Conservation (phyloP, 805 yeast genomes). For the Yamadazyma akitaensis region DNA sequence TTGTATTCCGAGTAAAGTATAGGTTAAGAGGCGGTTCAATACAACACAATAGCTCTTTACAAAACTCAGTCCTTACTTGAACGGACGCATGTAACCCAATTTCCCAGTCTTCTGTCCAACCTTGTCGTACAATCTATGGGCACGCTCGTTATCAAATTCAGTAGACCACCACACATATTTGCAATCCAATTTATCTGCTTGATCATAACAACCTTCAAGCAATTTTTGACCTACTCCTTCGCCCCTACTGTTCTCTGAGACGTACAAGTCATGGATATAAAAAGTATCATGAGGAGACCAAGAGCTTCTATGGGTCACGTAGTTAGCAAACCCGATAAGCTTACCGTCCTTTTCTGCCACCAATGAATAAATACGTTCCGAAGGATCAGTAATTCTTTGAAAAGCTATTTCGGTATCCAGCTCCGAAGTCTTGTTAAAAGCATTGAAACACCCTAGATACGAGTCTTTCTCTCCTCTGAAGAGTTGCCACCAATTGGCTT, state of each 20-base stretch:
- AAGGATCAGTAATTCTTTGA: conserved; percentile 41
- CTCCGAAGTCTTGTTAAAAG: conserved; percentile 25
- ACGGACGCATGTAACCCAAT: not conserved
- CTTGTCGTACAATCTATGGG: conserved; percentile 53
- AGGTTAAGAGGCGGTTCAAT: too few species aligned
- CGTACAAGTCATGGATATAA: conserved; percentile 53
- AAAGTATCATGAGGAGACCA: conserved; percentile 46
- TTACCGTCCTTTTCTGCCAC: conserved; percentile 41
- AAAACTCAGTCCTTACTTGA: not conserved
- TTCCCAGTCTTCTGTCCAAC: conserved; percentile 44
- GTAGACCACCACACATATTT: conserved; percentile 52
- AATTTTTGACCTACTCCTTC: conserved; percentile 48
- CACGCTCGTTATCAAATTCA: conserved; percentile 51
- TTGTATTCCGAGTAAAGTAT: too few species aligned
- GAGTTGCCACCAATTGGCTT: conserved; percentile 42
- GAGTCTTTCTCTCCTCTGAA: conserved; percentile 35
- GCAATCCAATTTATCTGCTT: conserved; percentile 42
- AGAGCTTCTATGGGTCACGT: conserved; percentile 47
- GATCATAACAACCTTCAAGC: conserved; percentile 46
- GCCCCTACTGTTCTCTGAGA: conserved; percentile 34
- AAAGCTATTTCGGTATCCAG: conserved; percentile 44
- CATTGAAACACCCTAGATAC: conserved; percentile 44
- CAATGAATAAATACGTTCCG: conserved; percentile 45
- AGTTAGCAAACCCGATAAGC: conserved; percentile 49
- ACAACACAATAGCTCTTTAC: too few species aligned